Evolutionary conservation across 164 flowering plant genomes (phyloP).

Genomic region (Berberis vulgaris): DNA sequence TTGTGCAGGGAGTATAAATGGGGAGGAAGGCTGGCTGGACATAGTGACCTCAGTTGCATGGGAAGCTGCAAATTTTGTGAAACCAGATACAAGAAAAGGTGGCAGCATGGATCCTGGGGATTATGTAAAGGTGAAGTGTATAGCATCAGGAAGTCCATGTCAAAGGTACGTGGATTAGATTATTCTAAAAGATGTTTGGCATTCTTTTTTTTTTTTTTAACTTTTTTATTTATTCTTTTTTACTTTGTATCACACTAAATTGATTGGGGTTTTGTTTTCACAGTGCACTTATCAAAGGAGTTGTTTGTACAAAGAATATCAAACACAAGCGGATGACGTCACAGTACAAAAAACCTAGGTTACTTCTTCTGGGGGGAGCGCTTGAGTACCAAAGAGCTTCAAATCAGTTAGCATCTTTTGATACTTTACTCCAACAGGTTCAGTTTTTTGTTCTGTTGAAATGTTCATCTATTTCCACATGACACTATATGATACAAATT

Average conservation of each 20-base stretch:
- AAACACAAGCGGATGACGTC: slow-evolving; percentile 98
- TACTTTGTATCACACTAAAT: slow-evolving; percentile 6
- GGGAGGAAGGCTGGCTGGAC: slow-evolving; percentile 61
- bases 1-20: slow-evolving; percentile 22
- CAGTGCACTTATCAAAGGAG: slow-evolving; percentile 83
- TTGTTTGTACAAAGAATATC: slow-evolving; percentile 93
- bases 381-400: slow-evolving; percentile 81
- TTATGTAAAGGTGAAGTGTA: slow-evolving; percentile 90
- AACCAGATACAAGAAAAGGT: slow-evolving; percentile 82
- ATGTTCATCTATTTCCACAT: too few species aligned
- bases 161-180: slow-evolving; percentile 45
- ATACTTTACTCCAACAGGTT: slow-evolving; percentile 89
- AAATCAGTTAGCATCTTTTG: slow-evolving; percentile 76
- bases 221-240: background rate
- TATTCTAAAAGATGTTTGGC: too few species aligned
- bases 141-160: slow-evolving; percentile 62
- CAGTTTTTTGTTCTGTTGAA: background rate
- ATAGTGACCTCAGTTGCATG: slow-evolving; percentile 65
- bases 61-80: slow-evolving; percentile 93
- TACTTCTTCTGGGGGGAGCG: slow-evolving; percentile 89
- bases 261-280: slow-evolving; percentile 6
- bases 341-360: slow-evolving; percentile 74
- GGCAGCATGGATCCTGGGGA: slow-evolving; percentile 97
- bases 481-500: slow-evolving; percentile 2
- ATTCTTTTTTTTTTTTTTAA: too few species aligned